A percentile compares a stretch with the other conserved stretches of the same genome.
Evolutionary conservation across 768 basidiomycete species (phyloP).

Genomic region (Suillus bovinus): DNA sequence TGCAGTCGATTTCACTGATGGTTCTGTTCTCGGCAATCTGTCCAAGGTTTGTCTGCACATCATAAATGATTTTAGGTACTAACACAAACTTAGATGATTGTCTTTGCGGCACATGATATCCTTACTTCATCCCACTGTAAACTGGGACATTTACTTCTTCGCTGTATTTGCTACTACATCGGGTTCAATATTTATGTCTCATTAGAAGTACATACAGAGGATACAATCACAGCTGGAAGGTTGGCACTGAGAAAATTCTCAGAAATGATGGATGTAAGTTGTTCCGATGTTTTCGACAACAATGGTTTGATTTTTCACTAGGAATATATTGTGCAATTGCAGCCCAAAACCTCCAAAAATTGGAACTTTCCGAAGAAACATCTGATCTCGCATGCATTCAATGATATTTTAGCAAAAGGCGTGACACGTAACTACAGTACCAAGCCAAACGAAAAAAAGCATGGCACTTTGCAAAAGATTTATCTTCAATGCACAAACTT

Average conservation of each 20-base stretch:
- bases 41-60: too few relatives aligned
- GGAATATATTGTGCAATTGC: too few relatives aligned
- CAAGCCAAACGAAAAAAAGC: too few relatives aligned
- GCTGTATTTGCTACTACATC: conserved; percentile 30
- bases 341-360: conserved; percentile 16
- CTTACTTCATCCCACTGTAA: conserved; percentile 13
- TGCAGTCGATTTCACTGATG: too few relatives aligned
- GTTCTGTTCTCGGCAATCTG: too few relatives aligned
- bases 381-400: conserved; percentile 29
- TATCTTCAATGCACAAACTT: conserved; percentile 38
- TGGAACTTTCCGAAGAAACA: conserved; percentile 38
- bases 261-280: conserved; percentile 22
- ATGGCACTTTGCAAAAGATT: too few relatives aligned
- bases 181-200: conserved; percentile 32
- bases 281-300: background rate
- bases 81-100: conserved; percentile 20
- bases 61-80: too few relatives aligned
- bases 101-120: conserved; percentile 30
- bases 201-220: conserved; percentile 33
- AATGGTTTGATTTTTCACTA: background rate
- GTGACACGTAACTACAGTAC: too few relatives aligned
- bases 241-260: conserved; percentile 22
- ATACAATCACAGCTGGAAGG: conserved; percentile 24
- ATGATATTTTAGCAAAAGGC: too few relatives aligned
- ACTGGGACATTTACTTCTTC: conserved; percentile 28